Conservation (phyloP, 2,329 filamentous ascomycete species). For the Stromatinia cepivora region DNA sequence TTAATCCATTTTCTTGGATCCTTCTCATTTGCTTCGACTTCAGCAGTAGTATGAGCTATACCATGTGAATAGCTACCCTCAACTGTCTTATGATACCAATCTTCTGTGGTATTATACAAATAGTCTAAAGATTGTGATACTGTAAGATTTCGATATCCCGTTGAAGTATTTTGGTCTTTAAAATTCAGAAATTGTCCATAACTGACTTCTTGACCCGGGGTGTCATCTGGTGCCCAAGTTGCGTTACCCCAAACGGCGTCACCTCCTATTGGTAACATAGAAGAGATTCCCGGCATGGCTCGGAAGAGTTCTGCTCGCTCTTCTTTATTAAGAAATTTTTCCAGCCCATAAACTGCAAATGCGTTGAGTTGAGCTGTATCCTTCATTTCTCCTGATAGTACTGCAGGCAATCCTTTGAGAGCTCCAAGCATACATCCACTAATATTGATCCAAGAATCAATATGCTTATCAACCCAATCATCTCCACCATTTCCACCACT, state of each 20-base stretch:
- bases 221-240: slow-evolving; percentile 85
- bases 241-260: slow-evolving; percentile 92
- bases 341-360: slow-evolving; percentile 93
- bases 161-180: slow-evolving; percentile 64
- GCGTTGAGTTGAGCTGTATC: slow-evolving; percentile 96
- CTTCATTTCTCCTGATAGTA: slow-evolving; percentile 96
- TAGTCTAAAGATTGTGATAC: slow-evolving; percentile 75
- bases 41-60: slow-evolving; percentile 73
- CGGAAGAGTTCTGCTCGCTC: slow-evolving; percentile 93
- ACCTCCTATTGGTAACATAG: slow-evolving; percentile 94
- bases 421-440: slow-evolving; percentile 97
- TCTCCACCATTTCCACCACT: slow-evolving; percentile 78
- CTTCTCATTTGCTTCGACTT: slow-evolving; percentile 81
- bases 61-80: slow-evolving; percentile 81
- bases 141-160: slow-evolving; percentile 74
- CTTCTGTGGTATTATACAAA: slow-evolving; percentile 73
- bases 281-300: slow-evolving; percentile 93
- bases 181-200: slow-evolving; percentile 88
- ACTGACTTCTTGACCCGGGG: slow-evolving; percentile 67
- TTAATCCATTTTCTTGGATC: slow-evolving; percentile 88
- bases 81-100: slow-evolving; percentile 80
- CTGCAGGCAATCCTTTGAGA: slow-evolving; percentile 83
- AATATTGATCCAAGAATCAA: slow-evolving; percentile 98
- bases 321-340: slow-evolving; percentile 88
- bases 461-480: slow-evolving; percentile 84